Evolutionary conservation across 345 rosid genomes (phyloP), one percentile per base, ranked within the genome.

Genomic region (Camelina sativa): DNA sequence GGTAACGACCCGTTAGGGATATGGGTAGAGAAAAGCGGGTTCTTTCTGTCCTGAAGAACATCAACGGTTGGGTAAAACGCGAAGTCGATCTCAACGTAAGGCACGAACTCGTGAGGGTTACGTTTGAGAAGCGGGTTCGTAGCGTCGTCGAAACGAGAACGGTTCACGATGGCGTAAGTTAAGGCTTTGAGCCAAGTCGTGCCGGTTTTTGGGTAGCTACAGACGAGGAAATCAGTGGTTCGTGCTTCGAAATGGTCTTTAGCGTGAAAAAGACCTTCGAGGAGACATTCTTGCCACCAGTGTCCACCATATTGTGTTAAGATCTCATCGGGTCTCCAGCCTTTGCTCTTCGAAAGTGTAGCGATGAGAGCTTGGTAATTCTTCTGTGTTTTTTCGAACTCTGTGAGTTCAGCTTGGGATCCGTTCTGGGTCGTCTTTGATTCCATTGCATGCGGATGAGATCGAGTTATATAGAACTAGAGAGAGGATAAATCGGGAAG

Each of bases 121-220:
- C 74, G 63, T 41, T 74, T 73, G 60, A 64, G 76, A 20, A 77
- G 77, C 0, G 76, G 79, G 65, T 74, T 73, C 0, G 60, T n/a
- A 0, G 72, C 35, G 12, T 79, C 82, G 55, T 51, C 19, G 67
- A 65, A 74, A 0, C 76, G 53, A 37, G 73, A 58, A 2, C 81
- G 81, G 4, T 81, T 65, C 0, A 53, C 73, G 69, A 81, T 81
- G 0, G 79, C 77, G 43, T 57, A 81, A 3, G 79, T 77, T 3
- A 81, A 5, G 0, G 84, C 81, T 41, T 77, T 81, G 68, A 81
- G 84, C 84, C 84, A 81, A 11, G 84, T 81, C 0, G 81, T 81
- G 2, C 84, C 81, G 19, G 79, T 74, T 74, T 81, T 81, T 0
- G 84, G 84, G 76, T 73, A 69, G 74, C 79, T 81, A 25, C 81